phyloP scores from a whole-genome alignment of 805 yeast genomes.

The Ogataea nakhonphanomensis region DNA sequence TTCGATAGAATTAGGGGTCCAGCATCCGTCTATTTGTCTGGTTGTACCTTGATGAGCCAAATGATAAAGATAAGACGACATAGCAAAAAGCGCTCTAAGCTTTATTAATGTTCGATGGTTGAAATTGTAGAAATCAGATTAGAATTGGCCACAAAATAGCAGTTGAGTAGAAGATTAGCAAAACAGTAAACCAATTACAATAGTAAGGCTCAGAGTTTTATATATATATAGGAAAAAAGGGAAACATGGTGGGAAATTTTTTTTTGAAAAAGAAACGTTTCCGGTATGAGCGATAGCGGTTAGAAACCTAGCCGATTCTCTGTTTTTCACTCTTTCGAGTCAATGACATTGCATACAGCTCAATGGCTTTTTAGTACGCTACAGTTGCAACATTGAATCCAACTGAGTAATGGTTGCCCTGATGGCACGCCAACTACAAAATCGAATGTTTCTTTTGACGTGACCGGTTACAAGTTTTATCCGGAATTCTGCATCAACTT shows the following conservation, averaged over 20 bases:
- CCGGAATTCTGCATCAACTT: constrained; percentile 4
- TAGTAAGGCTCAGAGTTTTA: constrained; percentile 2
- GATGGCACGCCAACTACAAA: not conserved
- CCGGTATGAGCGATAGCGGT: constrained; percentile 7
- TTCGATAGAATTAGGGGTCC: constrained; percentile 23
- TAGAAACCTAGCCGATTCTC: not conserved
- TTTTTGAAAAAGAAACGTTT: constrained; percentile 13
- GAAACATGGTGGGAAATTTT: constrained; percentile 8
- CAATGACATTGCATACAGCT: not conserved
- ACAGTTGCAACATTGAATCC: not conserved
- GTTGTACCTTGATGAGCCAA: constrained; percentile 13
- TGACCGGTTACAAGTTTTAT: constrained; percentile 1
- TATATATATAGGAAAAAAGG: constrained; percentile 7
- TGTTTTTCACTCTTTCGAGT: not conserved
- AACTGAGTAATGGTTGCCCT: not conserved
- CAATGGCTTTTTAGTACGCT: not conserved
- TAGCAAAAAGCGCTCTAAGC: constrained; percentile 9
- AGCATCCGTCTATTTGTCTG: constrained; percentile 26
- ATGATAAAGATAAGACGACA: constrained; percentile 18
- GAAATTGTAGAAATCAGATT: not conserved
- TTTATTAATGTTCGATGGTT: not conserved
- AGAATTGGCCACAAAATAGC: constrained; percentile 5
- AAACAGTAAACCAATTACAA: constrained; percentile 9
- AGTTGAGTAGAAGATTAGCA: constrained; percentile 4
- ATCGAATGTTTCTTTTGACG: constrained; percentile 7